These are phyloP conservation scores for Penicillium paradoxum DNA, from an alignment of 495 filamentous ascomycete genomes.

Conservation along the genomic window DNA sequence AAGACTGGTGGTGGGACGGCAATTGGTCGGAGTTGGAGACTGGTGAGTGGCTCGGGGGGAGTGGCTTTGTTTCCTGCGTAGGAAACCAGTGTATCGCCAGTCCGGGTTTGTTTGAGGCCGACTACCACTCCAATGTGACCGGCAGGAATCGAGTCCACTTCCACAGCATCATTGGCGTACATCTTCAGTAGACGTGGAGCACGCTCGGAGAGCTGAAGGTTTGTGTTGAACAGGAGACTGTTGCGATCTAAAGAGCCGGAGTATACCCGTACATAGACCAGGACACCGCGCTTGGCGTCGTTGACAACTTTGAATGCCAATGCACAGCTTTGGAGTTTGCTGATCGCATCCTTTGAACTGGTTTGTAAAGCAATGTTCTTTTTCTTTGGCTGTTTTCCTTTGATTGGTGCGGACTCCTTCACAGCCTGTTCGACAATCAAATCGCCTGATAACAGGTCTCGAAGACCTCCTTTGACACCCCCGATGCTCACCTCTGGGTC, in stretches of 20 bases:
- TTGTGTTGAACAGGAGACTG: constrained; percentile 79
- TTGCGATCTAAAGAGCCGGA: constrained; percentile 72
- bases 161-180: constrained; percentile 83
- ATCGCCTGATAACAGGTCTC: constrained; percentile 50
- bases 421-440: constrained; percentile 40
- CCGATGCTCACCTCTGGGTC: constrained; percentile 73
- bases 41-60: constrained; percentile 64
- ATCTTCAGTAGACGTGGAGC: constrained; percentile 82
- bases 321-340: constrained; percentile 69
- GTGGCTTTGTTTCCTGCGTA: constrained; percentile 58
- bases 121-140: constrained; percentile 97
- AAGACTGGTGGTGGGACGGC: constrained; percentile 91
- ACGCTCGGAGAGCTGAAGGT: constrained; percentile 73
- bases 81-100: constrained; percentile 84
- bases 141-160: constrained; percentile 69
- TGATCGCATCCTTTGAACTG: constrained; percentile 51
- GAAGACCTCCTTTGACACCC: constrained; percentile 42
- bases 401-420: constrained; percentile 27
- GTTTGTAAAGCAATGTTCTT: constrained; percentile 26
- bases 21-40: constrained; percentile 80
- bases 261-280: constrained; percentile 92
- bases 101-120: constrained; percentile 83
- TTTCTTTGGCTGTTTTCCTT: constrained; percentile 38
- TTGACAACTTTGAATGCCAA: constrained; percentile 97
- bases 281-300: constrained; percentile 75